Evolutionary conservation across 2,329 filamentous ascomycete genomes (phyloP), one percentile per base, ranked within the genome.

Genomic region (Rhinocladiella mackenziei): DNA sequence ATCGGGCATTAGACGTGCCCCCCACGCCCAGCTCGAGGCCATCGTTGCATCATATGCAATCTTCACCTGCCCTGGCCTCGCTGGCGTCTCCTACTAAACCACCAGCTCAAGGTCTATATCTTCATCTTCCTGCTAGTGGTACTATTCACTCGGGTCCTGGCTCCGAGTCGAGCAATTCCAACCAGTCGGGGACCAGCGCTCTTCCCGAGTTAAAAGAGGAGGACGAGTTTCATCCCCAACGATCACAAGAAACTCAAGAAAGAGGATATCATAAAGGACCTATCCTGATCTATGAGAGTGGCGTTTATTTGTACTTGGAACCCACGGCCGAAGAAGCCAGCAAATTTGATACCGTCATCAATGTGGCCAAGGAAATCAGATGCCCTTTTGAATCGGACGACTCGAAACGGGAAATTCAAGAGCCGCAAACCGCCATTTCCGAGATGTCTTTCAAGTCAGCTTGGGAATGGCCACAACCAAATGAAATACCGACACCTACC

Each of bases 231-330:
- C 58, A 65, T 19, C 39, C 50, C 3, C 75, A 77, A 26, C 74
- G 80, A 48, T 83, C 79, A 6, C 71, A 73, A 20, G 77, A 80
- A 57, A 76, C 77, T 54, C 78, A 77, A 58, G 78, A 78, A 25
- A 75, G 76, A 41, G 77, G 78, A 4, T 83, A 83, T 56, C 79
- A 79, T 0, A 73, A 82, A 54, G 79, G 79, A 1, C 79, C 79
- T 0, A 78, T 82, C 30, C 74, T 74, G 50, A 81, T 83, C 15
- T 81, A 83, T 53, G 77, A 80, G 43, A 73, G 75, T 9, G 72
- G 75, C 2, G 71, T 83, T 3, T 81, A 76, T 54, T 68, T 83
- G 4, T 83, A 81, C 53, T 68, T 81, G 40, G 79, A 83, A 58
- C 79, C 79, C 1, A 81, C 73, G 2, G 72, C 70, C 4, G 72